These are phyloP conservation scores for Xanthoceras sorbifolium DNA, from an alignment of 345 rosid species.

Conservation along the genomic window DNA sequence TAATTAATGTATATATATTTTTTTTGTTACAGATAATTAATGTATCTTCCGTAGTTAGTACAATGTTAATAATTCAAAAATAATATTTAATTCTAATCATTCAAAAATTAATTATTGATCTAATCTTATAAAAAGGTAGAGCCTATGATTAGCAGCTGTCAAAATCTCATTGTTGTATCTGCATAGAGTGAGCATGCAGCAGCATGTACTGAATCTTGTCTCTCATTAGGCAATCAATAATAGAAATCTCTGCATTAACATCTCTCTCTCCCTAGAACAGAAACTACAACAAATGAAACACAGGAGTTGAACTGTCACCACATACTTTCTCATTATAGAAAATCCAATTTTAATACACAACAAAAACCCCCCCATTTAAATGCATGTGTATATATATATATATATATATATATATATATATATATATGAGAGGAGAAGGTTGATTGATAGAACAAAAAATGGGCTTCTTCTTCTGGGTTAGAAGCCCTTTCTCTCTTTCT, in stretches of 20 bases:
- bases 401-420: neutral
- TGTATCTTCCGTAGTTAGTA: too few species aligned
- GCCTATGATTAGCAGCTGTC: neutral
- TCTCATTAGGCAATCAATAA: neutral
- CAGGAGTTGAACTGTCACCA: too few species aligned
- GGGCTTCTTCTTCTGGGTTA: slow-evolving; percentile 17
- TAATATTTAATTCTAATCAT: too few species aligned
- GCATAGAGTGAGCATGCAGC: neutral
- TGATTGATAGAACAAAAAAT: slow-evolving; percentile 16
- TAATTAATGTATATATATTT: too few species aligned
- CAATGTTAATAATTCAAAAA: too few species aligned
- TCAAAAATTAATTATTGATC: too few species aligned
- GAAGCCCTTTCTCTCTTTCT: slow-evolving; percentile 6
- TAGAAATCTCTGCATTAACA: slow-evolving; percentile 10
- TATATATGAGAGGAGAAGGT: neutral
- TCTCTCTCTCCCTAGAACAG: too few species aligned
- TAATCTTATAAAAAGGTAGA: neutral
- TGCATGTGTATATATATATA: neutral
- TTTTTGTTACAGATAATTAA: too few species aligned
- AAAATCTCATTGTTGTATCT: neutral
- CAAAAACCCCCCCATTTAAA: too few species aligned
- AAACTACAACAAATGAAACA: too few species aligned
- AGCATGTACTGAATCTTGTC: neutral
- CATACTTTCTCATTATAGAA: too few species aligned
- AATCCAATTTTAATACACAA: too few species aligned